A percentile compares a stretch with the other conserved stretches of the same genome.
phyloP scores from a whole-genome alignment of 257 asterid genomes.

The Przewalskia tangutica region DNA sequence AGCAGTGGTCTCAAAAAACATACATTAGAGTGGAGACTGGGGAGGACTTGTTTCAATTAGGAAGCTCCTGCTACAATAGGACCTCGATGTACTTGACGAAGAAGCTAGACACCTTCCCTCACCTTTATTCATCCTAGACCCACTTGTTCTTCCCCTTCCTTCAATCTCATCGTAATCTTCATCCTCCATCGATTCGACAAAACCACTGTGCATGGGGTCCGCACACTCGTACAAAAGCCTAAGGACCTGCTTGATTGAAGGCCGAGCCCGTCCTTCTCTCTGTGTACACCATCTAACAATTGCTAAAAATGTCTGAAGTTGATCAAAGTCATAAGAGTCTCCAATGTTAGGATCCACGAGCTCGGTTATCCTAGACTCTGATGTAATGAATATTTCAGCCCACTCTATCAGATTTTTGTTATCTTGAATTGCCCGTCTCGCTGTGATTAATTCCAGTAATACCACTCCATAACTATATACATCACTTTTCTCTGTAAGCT shows the following conservation, averaged over 20 bases:
- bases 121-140: conserved; percentile 31
- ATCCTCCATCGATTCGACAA: conserved; percentile 64
- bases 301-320: conserved; percentile 50
- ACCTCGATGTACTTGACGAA: conserved; percentile 83
- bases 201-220: conserved; percentile 61
- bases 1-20: conserved; percentile 26
- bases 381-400: conserved; percentile 40
- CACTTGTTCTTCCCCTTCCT: conserved; percentile 45
- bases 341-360: conserved; percentile 64
- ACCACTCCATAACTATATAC: conserved; percentile 82
- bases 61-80: conserved; percentile 74
- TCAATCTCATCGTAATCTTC: conserved; percentile 39
- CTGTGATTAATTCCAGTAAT: conserved; percentile 59
- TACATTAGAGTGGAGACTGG: conserved; percentile 42
- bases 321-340: conserved; percentile 59
- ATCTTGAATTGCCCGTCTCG: conserved; percentile 72
- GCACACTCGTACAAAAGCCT: conserved; percentile 74
- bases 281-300: conserved; percentile 72
- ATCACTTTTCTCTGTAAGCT: conserved; percentile 92
- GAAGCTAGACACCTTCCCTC: conserved; percentile 59
- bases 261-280: conserved; percentile 69
- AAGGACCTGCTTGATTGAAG: conserved; percentile 83
- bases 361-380: conserved; percentile 50
- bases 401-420: conserved; percentile 78
- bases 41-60: conserved; percentile 66